Percentiles rank a stretch among this genome's conserved stretches.
Evolutionary conservation across 1,139 yeast genomes (phyloP).

Genomic region (Saccharomyces hybrid): DNA sequence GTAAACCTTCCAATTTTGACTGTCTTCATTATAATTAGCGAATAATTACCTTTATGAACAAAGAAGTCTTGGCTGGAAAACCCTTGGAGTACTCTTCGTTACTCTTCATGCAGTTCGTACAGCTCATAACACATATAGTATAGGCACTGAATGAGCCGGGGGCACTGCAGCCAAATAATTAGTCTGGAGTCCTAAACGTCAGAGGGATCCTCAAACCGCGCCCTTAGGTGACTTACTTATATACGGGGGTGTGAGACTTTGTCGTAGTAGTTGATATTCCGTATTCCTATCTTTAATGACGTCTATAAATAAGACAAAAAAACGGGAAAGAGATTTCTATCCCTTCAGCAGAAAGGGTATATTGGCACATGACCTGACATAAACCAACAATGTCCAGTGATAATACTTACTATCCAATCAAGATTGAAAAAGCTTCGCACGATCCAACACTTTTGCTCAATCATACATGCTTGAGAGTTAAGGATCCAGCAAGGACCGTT

Average conservation of each 20-base stretch:
- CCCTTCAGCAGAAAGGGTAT: not conserved
- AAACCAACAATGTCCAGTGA: constrained; percentile 1
- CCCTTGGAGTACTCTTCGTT: too few species aligned
- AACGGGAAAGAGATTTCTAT: not conserved
- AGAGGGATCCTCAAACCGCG: not conserved
- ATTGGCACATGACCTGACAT: not conserved
- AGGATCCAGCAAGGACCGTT: constrained; percentile 68
- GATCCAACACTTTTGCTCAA: constrained; percentile 38
- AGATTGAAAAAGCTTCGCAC: constrained; percentile 19
- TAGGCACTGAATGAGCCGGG: too few species aligned
- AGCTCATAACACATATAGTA: too few species aligned
- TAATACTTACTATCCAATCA: constrained; percentile 11
- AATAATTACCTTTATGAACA: too few species aligned
- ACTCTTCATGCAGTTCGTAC: too few species aligned
- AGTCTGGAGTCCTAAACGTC: not conserved
- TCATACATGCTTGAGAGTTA: constrained; percentile 73
- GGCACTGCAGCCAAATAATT: too few species aligned
- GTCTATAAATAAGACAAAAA: not conserved
- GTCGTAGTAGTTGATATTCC: not conserved
- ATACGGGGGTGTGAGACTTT: not conserved
- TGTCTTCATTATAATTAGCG: too few species aligned
- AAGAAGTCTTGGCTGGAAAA: too few species aligned
- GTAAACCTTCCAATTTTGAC: too few species aligned
- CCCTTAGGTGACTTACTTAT: not conserved
- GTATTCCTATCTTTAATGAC: not conserved